Base-by-base conservation (phyloP, 2,329 filamentous ascomycete species). In the Pseudogymnoascus sp. region DNA sequence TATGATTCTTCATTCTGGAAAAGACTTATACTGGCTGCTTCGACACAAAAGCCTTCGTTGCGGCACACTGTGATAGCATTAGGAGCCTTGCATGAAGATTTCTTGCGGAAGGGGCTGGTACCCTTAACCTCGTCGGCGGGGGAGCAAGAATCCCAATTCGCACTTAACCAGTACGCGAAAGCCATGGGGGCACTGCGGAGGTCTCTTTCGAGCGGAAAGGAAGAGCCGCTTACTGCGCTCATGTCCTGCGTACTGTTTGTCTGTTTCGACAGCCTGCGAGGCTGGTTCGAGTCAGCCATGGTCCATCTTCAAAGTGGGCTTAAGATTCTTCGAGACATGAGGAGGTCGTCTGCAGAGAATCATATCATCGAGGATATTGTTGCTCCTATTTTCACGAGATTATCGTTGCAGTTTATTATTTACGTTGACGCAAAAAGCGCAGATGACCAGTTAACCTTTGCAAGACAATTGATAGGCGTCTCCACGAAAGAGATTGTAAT, bases 221-320 rank as follows among this genome's bases (percentile, higher is more conserved):
- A 70, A 27, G 62, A 64, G 6, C 65, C 68, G 13, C 13, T 70
- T 10, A 66, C 64, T 10, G 68, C 68, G 17, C 60, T 71, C 15
- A 68, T 72, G 68, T 68, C 65, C 5, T 72, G 69, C 51, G 63
- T 70, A 15, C 62, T 72, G 6, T 72, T 71, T 51, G 66, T 70
- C 5, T 68, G 66, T 35, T 71, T 72, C 15, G 70, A 72, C 59
- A 69, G 65, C 13, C 48, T 72, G 39, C 59, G 68, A n/a, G 70
- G 69, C 1, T 62, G 69, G 27, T 69, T 68, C 21, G 64, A 65
- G 7, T 67, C 66, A 4, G 70, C 70, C 6, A 66, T 70, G 60
- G 59, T 69, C 9, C 70, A 72, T 65, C 58, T 72, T n/a, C 61
- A 68, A 21, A 68, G 65, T 58, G 70, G 70, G 2, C 51, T 72